These are phyloP conservation scores for Xylaria telfairii DNA, from an alignment of 495 filamentous ascomycete genomes.

Conservation along the genomic window DNA sequence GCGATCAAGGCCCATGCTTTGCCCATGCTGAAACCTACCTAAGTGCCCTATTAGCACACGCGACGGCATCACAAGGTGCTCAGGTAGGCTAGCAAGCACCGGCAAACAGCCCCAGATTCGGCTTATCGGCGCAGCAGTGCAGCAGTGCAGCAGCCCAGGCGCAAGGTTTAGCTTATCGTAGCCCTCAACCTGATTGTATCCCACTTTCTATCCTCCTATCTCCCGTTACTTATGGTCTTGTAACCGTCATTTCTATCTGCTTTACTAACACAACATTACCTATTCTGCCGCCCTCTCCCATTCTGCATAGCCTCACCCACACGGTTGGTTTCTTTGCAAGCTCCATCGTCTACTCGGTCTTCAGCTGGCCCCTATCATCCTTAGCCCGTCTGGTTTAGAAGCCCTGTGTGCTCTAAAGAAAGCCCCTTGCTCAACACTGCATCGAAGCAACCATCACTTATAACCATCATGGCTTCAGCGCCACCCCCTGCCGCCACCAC, in stretches of 20 bases:
- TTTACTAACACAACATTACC: slow-evolving; percentile 3
- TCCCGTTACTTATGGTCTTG: slow-evolving; percentile 8
- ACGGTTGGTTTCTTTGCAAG: too few species aligned
- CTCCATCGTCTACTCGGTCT: neutral
- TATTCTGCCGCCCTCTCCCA: neutral
- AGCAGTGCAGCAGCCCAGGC: neutral
- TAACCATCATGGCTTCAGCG: slow-evolving; percentile 35
- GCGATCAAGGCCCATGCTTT: neutral
- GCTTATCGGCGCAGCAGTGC: slow-evolving; percentile 8
- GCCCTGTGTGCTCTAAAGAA: neutral
- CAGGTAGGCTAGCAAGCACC: slow-evolving; percentile 8
- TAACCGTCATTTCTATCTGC: slow-evolving; percentile 1
- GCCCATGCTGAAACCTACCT: slow-evolving; percentile 14
- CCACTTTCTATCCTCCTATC: slow-evolving; percentile 16
- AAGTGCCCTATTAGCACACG: slow-evolving; percentile 12
- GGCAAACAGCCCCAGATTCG: slow-evolving; percentile 17
- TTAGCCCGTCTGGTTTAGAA: neutral
- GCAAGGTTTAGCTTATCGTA: slow-evolving; percentile 20
- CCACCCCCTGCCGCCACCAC: slow-evolving; percentile 28
- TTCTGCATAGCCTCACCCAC: neutral
- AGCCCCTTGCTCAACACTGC: neutral
- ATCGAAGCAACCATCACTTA: neutral
- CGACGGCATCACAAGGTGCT: slow-evolving; percentile 15
- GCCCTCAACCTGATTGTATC: slow-evolving; percentile 9
- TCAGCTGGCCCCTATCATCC: neutral